phyloP scores from a whole-genome alignment of 352 stramenopile species.

The Phytophthora podocarpi region DNA sequence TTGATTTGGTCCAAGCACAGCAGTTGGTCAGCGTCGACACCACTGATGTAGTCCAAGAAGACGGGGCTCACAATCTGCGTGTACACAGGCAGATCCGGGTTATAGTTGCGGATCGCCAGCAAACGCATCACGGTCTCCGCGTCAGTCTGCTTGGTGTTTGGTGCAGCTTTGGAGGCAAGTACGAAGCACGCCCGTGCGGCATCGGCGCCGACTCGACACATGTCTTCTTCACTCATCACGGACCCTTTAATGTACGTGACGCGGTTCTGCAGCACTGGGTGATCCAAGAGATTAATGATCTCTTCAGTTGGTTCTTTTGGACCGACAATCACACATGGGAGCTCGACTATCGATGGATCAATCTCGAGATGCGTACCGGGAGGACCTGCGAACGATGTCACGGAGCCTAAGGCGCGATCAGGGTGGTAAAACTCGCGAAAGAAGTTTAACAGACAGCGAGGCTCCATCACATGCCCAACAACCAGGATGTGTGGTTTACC shows the following conservation, averaged over 20 bases:
- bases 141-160: conserved; percentile 46
- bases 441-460: conserved; percentile 57
- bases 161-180: conserved; percentile 51
- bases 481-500: conserved; percentile 64
- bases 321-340: conserved; percentile 60
- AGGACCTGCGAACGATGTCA: conserved; percentile 13
- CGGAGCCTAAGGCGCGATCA: conserved; percentile 43
- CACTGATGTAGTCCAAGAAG: conserved; percentile 65
- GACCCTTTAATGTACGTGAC: conserved; percentile 74
- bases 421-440: conserved; percentile 72
- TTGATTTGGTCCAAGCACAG: conserved; percentile 73
- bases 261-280: conserved; percentile 61
- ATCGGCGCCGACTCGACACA: conserved; percentile 63
- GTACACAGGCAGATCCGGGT: conserved; percentile 60
- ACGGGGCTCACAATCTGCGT: conserved; percentile 60
- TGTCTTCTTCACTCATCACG: conserved; percentile 68
- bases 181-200: conserved; percentile 61
- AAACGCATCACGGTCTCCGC: conserved; percentile 63
- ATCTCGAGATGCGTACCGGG: conserved; percentile 8
- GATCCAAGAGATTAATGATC: conserved; percentile 58
- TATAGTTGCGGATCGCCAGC: conserved; percentile 69
- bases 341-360: conserved; percentile 41
- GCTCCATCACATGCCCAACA: conserved; percentile 58
- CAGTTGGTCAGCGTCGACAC: conserved; percentile 57
- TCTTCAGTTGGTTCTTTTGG: conserved; percentile 57